A percentile compares a stretch with the other conserved stretches of the same genome.
Evolutionary conservation across 805 yeast species (phyloP).

Genomic region (Maudiozyma turicensis): DNA sequence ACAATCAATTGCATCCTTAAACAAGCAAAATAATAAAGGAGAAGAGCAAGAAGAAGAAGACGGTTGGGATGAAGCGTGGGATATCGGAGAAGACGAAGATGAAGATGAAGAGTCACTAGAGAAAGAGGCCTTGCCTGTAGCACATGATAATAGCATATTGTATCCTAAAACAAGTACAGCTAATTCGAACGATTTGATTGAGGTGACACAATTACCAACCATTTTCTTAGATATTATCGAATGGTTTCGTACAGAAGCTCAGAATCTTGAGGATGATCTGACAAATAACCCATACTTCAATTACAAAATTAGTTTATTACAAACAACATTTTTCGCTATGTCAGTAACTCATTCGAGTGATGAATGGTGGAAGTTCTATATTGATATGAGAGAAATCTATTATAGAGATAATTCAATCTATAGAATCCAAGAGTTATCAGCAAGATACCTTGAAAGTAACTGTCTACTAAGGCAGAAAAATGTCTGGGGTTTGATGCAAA

Average conservation of each 20-base stretch:
- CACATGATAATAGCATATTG: neutral
- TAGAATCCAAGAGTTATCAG: slow-evolving; percentile 18
- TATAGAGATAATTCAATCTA: slow-evolving; percentile 2
- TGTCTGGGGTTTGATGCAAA: slow-evolving; percentile 5
- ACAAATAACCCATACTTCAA: slow-evolving; percentile 11
- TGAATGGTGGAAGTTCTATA: slow-evolving; percentile 24
- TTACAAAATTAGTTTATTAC: slow-evolving; percentile 23
- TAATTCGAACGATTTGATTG: neutral
- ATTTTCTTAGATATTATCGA: slow-evolving; percentile 7
- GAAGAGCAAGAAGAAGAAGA: slow-evolving; percentile 8
- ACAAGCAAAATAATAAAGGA: neutral
- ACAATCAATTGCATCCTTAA: neutral
- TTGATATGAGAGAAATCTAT: slow-evolving; percentile 16
- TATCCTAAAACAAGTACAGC: neutral
- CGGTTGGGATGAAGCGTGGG: slow-evolving; percentile 21
- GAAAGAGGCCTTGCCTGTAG: neutral
- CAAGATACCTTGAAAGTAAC: slow-evolving; percentile 13
- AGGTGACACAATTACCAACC: slow-evolving; percentile 15
- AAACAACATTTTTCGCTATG: slow-evolving; percentile 22
- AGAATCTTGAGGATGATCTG: slow-evolving; percentile 8
- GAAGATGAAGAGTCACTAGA: neutral
- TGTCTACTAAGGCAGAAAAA: slow-evolving; percentile 13
- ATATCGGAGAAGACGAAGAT: slow-evolving; percentile 12
- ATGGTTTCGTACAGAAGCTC: slow-evolving; percentile 11
- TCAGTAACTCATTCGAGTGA: slow-evolving; percentile 9